phyloP scores from a whole-genome alignment of 179 eudicot species.

The Nepenthes alata region DNA sequence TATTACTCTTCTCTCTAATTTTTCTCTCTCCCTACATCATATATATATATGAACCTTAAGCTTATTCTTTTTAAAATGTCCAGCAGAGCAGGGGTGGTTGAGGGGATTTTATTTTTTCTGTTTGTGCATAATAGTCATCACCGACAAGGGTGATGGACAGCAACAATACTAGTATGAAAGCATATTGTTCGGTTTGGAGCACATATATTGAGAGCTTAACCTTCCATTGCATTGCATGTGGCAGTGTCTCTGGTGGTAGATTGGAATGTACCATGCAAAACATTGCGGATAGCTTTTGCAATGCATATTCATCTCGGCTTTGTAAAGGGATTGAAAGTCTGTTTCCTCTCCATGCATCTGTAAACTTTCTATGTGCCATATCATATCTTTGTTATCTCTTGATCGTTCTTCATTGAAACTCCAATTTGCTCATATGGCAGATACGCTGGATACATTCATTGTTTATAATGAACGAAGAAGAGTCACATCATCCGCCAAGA shows the following conservation, averaged over 20 bases:
- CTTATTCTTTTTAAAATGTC: slow-evolving; percentile 2
- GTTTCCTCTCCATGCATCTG: slow-evolving; percentile 5
- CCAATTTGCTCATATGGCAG: slow-evolving; percentile 22
- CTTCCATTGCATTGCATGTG: slow-evolving; percentile 13
- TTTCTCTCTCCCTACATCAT: too few species aligned
- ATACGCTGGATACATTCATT: slow-evolving; percentile 71
- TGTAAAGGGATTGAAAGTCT: slow-evolving; percentile 63
- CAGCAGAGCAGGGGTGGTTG: not conserved
- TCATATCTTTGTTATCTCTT: not conserved
- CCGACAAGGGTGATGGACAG: not conserved
- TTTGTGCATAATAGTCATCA: not conserved
- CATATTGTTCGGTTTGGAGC: not conserved
- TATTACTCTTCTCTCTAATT: too few species aligned
- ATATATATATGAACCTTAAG: slow-evolving; percentile 19
- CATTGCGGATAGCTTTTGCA: slow-evolving; percentile 76
- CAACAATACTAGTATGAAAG: not conserved
- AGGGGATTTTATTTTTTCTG: not conserved
- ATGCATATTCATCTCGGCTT: slow-evolving; percentile 44
- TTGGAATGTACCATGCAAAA: slow-evolving; percentile 99
- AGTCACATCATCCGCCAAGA: slow-evolving; percentile 99
- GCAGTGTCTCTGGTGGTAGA: slow-evolving; percentile 87
- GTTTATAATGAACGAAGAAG: slow-evolving; percentile 86
- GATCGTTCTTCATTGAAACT: not conserved
- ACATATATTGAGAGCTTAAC: slow-evolving; percentile 8
- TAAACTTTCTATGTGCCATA: not conserved